These are phyloP conservation scores for Hydnum rufescens DNA, from an alignment of 768 basidiomycete species.

Conservation along the genomic window DNA sequence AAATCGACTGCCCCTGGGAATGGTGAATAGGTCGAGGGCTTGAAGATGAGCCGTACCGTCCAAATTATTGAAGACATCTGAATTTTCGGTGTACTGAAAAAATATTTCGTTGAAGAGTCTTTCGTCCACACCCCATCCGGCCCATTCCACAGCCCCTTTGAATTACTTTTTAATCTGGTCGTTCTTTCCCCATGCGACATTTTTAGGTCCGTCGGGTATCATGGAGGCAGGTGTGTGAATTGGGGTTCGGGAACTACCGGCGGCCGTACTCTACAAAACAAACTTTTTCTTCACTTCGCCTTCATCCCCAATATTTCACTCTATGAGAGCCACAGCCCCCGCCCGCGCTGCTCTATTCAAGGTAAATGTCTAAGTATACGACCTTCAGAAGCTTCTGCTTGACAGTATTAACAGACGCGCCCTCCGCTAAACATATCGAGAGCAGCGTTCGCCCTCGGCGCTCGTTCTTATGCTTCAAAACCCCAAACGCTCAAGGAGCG, in stretches of 20 bases:
- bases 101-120: too few relatives aligned
- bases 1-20: too few relatives aligned
- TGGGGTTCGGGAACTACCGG: not conserved
- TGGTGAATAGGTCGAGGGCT: too few relatives aligned
- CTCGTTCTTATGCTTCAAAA: conserved; percentile 24
- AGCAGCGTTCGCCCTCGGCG: not conserved
- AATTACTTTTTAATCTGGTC: too few relatives aligned
- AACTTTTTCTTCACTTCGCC: not conserved
- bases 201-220: too few relatives aligned
- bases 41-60: too few relatives aligned
- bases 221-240: too few relatives aligned
- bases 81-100: too few relatives aligned
- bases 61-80: too few relatives aligned
- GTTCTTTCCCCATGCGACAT: too few relatives aligned
- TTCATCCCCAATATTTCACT: not conserved
- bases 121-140: too few relatives aligned
- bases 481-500: conserved; percentile 76
- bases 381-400: not conserved
- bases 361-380: not conserved
- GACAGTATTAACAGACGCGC: conserved; percentile 7
- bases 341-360: conserved; percentile 8
- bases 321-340: conserved; percentile 5
- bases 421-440: not conserved
- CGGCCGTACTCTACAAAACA: not conserved
- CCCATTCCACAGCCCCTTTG: too few relatives aligned